Base-by-base conservation (phyloP, 805 yeast genomes). In the Saccharomycopsis fermentans region DNA sequence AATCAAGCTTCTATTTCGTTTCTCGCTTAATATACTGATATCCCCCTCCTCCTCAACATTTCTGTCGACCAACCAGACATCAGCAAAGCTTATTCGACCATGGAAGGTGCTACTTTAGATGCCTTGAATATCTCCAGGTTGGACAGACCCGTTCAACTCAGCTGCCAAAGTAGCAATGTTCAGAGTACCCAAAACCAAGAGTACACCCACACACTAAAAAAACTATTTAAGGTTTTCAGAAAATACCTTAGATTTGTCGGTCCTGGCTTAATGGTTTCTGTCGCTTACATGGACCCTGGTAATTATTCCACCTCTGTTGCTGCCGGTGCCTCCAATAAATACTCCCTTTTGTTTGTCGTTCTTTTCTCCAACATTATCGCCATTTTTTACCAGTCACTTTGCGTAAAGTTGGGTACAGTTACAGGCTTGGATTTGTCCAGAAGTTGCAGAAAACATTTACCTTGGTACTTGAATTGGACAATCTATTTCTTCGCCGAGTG, bases 211-310 rank as follows among this genome's bases (percentile, higher is more conserved):
- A 43, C 6, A 8, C 16, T 43, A 14, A 9, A 9, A 8, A 21
- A 16, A 1, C 24, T 43, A 6, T 14, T 21, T 2, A 43, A 43
- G 26, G 4, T 11, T 24, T 43, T 43, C 12, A 24, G 50, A 14
- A 43, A 43, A 43, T 43, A 43, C 14, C 12, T 43, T 3, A 29
- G 50, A 2, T 43, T 43, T 16, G 17, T 43, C 12, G 50, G 50
- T 6, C 50, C 50, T 16, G 53, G 37, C 11, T 50, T 29, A n/a
- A 50, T 90, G 81, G 90, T 90, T 26, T 80, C 90, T 34, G 96
- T 91, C 57, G 94, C 96, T 1, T 91, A 90, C 67, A 87, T 90
- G 77, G 97, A 90, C 68, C 96, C 97, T 1, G 97, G 97, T 50
- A 90, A 90, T 70, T 90, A 89, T 71, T 82, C 95, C 51, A 87